Evolutionary conservation across 78 protist species (phyloP).

Genomic region (Dictyostelium intermedium): DNA sequence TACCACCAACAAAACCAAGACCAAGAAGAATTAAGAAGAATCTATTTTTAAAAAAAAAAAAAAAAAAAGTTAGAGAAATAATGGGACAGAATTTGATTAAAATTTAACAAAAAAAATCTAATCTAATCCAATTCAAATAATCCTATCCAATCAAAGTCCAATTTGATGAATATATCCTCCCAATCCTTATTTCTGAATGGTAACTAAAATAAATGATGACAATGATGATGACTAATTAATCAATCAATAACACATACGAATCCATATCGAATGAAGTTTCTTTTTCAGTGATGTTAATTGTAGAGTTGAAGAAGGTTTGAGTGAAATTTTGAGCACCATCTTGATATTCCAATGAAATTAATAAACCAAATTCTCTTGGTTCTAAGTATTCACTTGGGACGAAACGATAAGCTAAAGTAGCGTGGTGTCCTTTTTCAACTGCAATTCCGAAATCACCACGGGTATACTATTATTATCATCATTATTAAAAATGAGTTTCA

Average conservation of each 20-base stretch:
- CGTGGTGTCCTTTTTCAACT: slow-evolving; percentile 57
- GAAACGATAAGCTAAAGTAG: slow-evolving; percentile 73
- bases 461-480: slow-evolving; percentile 25
- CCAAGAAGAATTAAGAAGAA: slow-evolving; percentile 59
- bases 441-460: slow-evolving; percentile 65
- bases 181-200: not conserved
- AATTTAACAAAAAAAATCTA: no score
- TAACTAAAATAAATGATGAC: not conserved
- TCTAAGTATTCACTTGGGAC: slow-evolving; percentile 60
- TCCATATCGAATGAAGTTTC: slow-evolving; percentile 57
- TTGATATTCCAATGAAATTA: slow-evolving; percentile 49
- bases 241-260: slow-evolving; percentile 1
- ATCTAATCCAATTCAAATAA: no score
- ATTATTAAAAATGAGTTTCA: not conserved
- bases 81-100: no score
- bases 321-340: slow-evolving; percentile 53
- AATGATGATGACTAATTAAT: not conserved
- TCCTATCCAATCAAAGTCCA: no score
- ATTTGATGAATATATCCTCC: not conserved
- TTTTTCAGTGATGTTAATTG: slow-evolving; percentile 54
- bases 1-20: slow-evolving; percentile 49
- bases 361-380: slow-evolving; percentile 73
- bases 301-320: slow-evolving; percentile 64
- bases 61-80: not conserved
- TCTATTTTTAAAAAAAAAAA: slow-evolving; percentile 6